Percentiles rank a stretch among this genome's conserved stretches.
Evolutionary conservation across 306 rosid genomes (phyloP).

Genomic region (Cicer judaicum): DNA sequence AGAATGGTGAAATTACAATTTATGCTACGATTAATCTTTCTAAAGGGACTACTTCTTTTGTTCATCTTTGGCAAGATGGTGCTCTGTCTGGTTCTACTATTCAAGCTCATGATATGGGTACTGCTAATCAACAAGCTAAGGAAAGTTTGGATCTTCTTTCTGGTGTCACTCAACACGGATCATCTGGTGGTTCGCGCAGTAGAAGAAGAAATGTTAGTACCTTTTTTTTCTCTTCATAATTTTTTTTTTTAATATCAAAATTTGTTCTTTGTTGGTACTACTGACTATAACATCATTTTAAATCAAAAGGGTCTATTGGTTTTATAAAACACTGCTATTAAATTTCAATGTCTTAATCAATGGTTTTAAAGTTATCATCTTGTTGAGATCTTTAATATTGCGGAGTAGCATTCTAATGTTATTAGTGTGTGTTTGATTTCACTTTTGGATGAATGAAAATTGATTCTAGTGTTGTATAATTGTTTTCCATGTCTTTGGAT

Average conservation of each 20-base stretch:
- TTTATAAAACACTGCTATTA: background rate
- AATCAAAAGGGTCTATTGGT: background rate
- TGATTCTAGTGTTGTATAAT: background rate
- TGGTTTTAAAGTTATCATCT: background rate
- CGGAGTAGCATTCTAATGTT: background rate
- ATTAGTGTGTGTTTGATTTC: background rate
- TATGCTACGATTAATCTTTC: constrained; percentile 59
- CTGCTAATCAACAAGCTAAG: constrained; percentile 42
- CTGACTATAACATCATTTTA: background rate
- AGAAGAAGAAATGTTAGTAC: constrained; percentile 65
- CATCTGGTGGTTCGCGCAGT: constrained; percentile 39
- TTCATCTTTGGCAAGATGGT: constrained; percentile 82
- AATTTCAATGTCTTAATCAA: background rate
- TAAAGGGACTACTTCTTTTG: constrained; percentile 34
- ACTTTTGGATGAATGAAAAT: background rate
- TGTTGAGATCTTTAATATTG: background rate
- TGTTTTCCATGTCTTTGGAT: too few relatives aligned
- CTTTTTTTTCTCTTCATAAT: background rate
- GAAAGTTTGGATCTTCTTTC: constrained; percentile 63
- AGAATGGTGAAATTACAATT: constrained; percentile 54
- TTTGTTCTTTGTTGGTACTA: background rate
- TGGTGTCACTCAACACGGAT: constrained; percentile 47
- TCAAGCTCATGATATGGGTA: rapidly evolving
- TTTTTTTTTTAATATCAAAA: background rate
- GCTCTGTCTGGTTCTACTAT: constrained; percentile 44